These are phyloP conservation scores for Calonectria fujianensis DNA, from an alignment of 2,329 filamentous ascomycete genomes.

Conservation along the genomic window DNA sequence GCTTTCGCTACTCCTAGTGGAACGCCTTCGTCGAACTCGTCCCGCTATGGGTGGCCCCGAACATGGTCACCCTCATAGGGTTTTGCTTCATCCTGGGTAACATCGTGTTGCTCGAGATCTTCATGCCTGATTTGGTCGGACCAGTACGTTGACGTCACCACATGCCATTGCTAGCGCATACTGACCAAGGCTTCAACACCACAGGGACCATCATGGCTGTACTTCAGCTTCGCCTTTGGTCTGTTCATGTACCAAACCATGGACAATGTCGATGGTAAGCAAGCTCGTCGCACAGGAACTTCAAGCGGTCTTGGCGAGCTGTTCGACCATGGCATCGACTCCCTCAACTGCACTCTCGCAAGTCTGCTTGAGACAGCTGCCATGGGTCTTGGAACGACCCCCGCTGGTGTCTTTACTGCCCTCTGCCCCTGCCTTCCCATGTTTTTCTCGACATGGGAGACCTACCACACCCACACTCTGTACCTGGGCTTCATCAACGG, in stretches of 20 bases:
- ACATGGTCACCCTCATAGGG: constrained; percentile 96
- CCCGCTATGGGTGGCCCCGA: constrained; percentile 96
- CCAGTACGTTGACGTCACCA: constrained; percentile 75
- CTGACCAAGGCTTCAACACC: constrained; percentile 40
- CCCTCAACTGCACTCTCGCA: constrained; percentile 95
- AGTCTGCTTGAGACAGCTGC: constrained; percentile 93
- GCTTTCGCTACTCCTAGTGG: constrained; percentile 78
- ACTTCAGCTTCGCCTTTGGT: constrained; percentile 95
- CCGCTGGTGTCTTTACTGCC: constrained; percentile 92
- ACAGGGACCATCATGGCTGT: constrained; percentile 91
- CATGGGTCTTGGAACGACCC: constrained; percentile 91
- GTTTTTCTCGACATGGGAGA: constrained; percentile 99
- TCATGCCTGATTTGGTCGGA: constrained; percentile 92
- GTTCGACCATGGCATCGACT: constrained; percentile 99
- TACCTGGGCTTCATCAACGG: constrained; percentile 98
- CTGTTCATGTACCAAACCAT: constrained; percentile 99
- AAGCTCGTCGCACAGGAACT: constrained; percentile 94
- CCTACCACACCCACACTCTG: constrained; percentile 97
- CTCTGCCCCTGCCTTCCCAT: constrained; percentile 94
- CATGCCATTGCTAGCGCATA: constrained; percentile 2
- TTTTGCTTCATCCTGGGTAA: constrained; percentile 96
- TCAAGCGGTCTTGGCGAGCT: constrained; percentile 96
- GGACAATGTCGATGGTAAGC: constrained; percentile 99
- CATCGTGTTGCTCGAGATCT: constrained; percentile 82
- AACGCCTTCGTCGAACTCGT: constrained; percentile 95